phyloP scores from a whole-genome alignment of 2,329 filamentous ascomycete genomes.

The Colletotrichum liriopes region DNA sequence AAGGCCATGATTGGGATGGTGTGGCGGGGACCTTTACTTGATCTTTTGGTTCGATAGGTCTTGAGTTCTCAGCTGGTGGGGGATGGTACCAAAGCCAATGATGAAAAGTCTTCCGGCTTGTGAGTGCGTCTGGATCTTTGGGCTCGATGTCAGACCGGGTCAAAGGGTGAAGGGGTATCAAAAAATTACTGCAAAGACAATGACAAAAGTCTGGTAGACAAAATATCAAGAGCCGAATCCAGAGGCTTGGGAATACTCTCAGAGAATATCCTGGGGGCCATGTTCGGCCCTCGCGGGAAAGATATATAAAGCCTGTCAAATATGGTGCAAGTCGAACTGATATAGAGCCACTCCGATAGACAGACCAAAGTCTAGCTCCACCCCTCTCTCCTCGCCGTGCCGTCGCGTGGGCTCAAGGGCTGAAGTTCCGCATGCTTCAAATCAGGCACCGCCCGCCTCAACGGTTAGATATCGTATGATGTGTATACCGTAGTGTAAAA shows the following conservation, averaged over 20 bases:
- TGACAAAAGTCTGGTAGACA: constrained; percentile 11
- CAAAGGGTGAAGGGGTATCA: constrained; percentile 23
- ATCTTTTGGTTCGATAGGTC: neutral
- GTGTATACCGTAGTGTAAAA: constrained; percentile 31
- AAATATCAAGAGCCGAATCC: constrained; percentile 5
- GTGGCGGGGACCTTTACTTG: neutral
- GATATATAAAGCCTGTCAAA: constrained; percentile 21
- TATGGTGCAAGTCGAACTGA: constrained; percentile 3
- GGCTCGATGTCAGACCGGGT: neutral
- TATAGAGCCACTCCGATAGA: constrained; percentile 15
- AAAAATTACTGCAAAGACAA: constrained; percentile 15
- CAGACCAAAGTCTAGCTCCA: neutral
- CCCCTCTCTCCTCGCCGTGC: constrained; percentile 19
- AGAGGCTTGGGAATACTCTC: constrained; percentile 1
- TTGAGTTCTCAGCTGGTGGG: neutral
- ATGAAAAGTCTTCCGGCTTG: constrained; percentile 4
- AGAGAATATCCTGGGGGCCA: neutral
- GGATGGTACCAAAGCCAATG: neutral
- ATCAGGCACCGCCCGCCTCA: constrained; percentile 31
- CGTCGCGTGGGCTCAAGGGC: constrained; percentile 15
- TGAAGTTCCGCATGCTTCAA: constrained; percentile 12
- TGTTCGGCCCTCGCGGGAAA: constrained; percentile 19
- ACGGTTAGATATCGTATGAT: constrained; percentile 41
- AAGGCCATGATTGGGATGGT: constrained; percentile 54
- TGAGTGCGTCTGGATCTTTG: constrained; percentile 10